phyloP scores from a whole-genome alignment of 345 rosid genomes.

The Brassica rapa region DNA sequence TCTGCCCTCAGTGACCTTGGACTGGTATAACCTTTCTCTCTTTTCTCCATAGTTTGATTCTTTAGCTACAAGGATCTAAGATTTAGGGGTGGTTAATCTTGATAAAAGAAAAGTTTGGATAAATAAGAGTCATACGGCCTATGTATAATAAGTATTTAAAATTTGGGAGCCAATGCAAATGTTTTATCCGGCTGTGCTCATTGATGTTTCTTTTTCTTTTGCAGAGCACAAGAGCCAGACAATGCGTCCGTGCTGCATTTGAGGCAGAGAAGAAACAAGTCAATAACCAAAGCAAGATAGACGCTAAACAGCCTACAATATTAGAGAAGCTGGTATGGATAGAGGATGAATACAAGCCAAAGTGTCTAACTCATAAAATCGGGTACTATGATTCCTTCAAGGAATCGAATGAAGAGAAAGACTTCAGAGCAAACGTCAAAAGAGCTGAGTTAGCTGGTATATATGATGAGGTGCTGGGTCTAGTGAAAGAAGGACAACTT shows the following conservation, averaged over 20 bases:
- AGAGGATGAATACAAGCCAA: slow-evolving; percentile 44
- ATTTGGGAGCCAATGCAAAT: not conserved
- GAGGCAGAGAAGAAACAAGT: slow-evolving; percentile 57
- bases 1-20: slow-evolving; percentile 58
- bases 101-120: not conserved
- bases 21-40: slow-evolving; percentile 53
- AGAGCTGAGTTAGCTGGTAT: slow-evolving; percentile 80
- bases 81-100: not conserved
- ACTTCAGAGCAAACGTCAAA: slow-evolving; percentile 67
- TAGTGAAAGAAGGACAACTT: slow-evolving; percentile 60
- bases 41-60: not conserved
- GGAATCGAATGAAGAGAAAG: slow-evolving; percentile 39
- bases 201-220: not conserved
- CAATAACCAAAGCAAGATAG: slow-evolving; percentile 37
- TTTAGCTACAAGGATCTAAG: not conserved
- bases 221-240: slow-evolving; percentile 63
- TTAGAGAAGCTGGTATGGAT: not conserved
- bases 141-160: not conserved
- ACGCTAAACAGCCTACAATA: slow-evolving; percentile 11
- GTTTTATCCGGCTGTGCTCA: not conserved
- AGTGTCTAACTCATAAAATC: slow-evolving; percentile 36
- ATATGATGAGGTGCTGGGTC: slow-evolving; percentile 65
- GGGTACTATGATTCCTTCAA: slow-evolving; percentile 75
- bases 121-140: not conserved
- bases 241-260: slow-evolving; percentile 61